Base-by-base conservation (phyloP, 371 early-diverging fungal genomes). In the Apophysomyces trapeziformis region DNA sequence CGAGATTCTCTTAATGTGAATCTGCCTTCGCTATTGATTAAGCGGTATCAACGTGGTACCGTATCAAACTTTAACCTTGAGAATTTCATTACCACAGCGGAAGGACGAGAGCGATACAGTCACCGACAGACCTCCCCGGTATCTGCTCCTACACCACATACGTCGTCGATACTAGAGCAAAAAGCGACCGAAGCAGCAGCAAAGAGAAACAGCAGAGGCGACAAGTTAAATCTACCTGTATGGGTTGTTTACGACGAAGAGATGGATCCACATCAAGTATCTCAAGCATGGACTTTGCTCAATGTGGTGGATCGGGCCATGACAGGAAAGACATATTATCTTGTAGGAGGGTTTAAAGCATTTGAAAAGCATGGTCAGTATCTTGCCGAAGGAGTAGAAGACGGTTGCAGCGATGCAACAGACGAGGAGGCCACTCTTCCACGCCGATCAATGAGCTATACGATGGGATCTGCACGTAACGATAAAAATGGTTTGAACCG, bases 261-360 rank as follows among this genome's bases (percentile, higher is more conserved):
- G 0, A 89, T 89, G 89, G 73, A 83, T 41, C 65, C 73, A 0
- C 73, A 80, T 43, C 74, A 69, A 1, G 71, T 83, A n/a, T 78
- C 84, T 4, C 83, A 85, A 14, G 87, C 87, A 7, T 89, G 89
- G 89, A 89, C 89, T 0, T 61, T 89, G 35, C 63, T 87, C n/a
- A 77, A 65, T 39, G 87, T 89, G 4, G 68, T 89, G 44, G 82
- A 84, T 44, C 68, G 81, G 12, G 82, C 73, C 32, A 65, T 71
- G 41, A 63, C 50, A 38, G 70, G 64, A 57, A 67, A 63, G 45
- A 65, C 73, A 3, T 69, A 72, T 59, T 80, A 78, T 58, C 64
- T 80, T 11, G 38, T 43, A 26, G 81, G 78, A 21, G 81, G 81
- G 0, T 80, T 78, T 67, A 60, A 71, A 1, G 69, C 67, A 13